These are phyloP conservation scores for Phylloporus rhodoxanthus DNA, from an alignment of 768 basidiomycete genomes.

Conservation along the genomic window DNA sequence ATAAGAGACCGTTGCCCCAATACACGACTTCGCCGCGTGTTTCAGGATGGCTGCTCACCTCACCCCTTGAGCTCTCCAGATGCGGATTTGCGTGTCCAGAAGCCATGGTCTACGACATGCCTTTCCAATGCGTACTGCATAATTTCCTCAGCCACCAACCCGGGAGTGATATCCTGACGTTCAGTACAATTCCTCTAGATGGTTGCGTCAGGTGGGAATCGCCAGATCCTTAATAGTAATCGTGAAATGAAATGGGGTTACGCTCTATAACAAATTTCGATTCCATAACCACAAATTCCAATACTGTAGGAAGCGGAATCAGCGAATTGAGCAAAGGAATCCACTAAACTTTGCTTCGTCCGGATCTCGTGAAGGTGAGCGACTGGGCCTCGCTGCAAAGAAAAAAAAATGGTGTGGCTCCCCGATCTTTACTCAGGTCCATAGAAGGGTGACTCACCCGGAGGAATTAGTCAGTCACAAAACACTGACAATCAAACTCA, in stretches of 20 bases:
- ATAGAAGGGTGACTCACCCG: too few species aligned
- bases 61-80: constrained; percentile 21
- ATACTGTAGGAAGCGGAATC: neutral
- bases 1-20: constrained; percentile 29
- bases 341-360: neutral
- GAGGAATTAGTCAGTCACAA: too few species aligned
- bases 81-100: constrained; percentile 17
- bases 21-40: constrained; percentile 31
- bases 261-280: constrained; percentile 1
- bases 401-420: too few species aligned
- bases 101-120: constrained; percentile 22
- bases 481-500: neutral
- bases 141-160: constrained; percentile 7
- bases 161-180: constrained; percentile 1
- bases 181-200: neutral
- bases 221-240: constrained; percentile 12
- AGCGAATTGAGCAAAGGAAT: neutral
- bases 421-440: too few species aligned
- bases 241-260: constrained; percentile 13
- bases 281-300: neutral
- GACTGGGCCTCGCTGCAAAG: too few species aligned
- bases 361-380: too few species aligned
- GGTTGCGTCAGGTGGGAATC: constrained; percentile 19
- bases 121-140: constrained; percentile 18
- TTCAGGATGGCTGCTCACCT: constrained; percentile 23